Conservation (phyloP, 768 basidiomycete species). For the Phanerodontia chrysosporium region DNA sequence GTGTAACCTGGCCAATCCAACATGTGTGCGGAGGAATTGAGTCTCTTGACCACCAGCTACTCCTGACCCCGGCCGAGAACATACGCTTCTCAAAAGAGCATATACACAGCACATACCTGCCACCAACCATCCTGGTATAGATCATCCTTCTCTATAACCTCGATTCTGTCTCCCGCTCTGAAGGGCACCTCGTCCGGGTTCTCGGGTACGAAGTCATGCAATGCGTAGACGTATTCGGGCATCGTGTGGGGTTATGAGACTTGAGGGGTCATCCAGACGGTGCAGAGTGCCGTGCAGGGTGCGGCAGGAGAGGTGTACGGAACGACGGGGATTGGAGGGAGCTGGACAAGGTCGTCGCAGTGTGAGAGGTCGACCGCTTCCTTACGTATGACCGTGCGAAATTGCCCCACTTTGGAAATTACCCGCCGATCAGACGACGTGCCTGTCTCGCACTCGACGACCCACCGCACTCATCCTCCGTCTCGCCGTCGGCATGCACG, state of each 20-base stretch:
- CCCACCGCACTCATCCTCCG: not conserved
- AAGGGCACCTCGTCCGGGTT: conserved; percentile 92
- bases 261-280: conserved; percentile 1
- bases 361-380: not conserved
- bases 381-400: conserved; percentile 1
- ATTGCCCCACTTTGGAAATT: not conserved
- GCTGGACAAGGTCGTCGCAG: not conserved
- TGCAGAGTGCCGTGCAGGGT: not conserved
- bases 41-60: not conserved
- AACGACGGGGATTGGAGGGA: not conserved
- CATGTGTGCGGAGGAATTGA: no score
- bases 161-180: conserved; percentile 78
- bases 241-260: conserved; percentile 30
- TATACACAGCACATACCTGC: conserved; percentile 46
- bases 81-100: not conserved
- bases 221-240: conserved; percentile 82
- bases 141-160: conserved; percentile 92
- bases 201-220: conserved; percentile 88
- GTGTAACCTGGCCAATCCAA: no score
- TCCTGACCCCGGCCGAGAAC: no score
- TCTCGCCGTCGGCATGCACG: not conserved
- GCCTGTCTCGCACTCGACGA: not conserved
- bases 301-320: not conserved
- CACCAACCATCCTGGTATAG: conserved; percentile 95
- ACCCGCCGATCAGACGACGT: not conserved